A percentile compares a stretch with the other conserved stretches of the same genome.
Conservation (phyloP, 164 flowering plant genomes). For the Hamamelis virginiana region DNA sequence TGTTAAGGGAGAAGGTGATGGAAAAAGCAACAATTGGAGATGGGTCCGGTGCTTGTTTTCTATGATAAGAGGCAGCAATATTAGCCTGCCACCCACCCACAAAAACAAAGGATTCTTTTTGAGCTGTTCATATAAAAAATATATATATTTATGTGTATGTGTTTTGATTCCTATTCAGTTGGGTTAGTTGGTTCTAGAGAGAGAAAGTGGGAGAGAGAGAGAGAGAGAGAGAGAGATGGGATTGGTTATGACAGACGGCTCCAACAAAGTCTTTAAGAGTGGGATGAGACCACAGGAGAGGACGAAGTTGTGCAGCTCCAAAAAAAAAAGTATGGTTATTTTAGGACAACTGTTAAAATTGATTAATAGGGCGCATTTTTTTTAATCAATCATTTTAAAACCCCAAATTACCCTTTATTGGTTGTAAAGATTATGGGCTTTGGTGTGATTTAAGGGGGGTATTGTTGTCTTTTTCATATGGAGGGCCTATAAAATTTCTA, state of each 20-base stretch:
- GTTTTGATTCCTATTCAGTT: not conserved
- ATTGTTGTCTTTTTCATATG: not conserved
- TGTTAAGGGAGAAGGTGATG: not conserved
- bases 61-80: not conserved
- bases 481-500: too few species aligned
- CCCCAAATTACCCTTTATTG: too few species aligned
- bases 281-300: not conserved
- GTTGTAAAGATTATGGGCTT: too few species aligned
- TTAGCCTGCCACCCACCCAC: constrained; percentile 14
- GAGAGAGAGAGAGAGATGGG: not conserved
- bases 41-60: not conserved
- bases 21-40: not conserved
- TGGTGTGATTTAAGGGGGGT: not conserved
- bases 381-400: too few species aligned
- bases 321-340: not conserved
- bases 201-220: not conserved
- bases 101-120: constrained; percentile 7
- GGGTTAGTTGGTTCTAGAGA: constrained; percentile 8
- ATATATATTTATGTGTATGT: not conserved
- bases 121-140: not conserved
- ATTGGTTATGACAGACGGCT: constrained; percentile 10
- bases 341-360: not conserved
- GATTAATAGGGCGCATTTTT: too few species aligned
- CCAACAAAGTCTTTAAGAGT: constrained; percentile 10
- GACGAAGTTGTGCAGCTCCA: constrained; percentile 12